A percentile compares a stretch with the other conserved stretches of the same genome.
phyloP scores from a whole-genome alignment of 2,329 filamentous ascomycete species.

The Bipolaris sorokiniana region DNA sequence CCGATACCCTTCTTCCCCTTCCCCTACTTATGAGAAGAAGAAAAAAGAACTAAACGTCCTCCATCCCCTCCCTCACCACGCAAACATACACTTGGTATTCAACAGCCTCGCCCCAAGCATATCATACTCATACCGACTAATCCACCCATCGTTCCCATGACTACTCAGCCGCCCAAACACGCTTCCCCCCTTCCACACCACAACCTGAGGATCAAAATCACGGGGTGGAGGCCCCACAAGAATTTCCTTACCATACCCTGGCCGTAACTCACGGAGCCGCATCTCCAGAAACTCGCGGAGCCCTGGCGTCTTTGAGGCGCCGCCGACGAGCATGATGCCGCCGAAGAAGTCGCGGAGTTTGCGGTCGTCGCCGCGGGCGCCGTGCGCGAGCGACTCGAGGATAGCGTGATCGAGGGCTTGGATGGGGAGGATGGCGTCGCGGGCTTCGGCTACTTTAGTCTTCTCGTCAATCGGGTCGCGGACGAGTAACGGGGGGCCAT shows the following conservation, averaged over 20 bases:
- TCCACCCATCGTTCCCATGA: constrained; percentile 91
- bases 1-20: too few relatives aligned
- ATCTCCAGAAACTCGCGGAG: constrained; percentile 86
- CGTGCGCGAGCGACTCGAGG: constrained; percentile 85
- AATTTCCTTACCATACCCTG: constrained; percentile 69
- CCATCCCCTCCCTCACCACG: constrained; percentile 37
- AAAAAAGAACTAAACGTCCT: too few relatives aligned
- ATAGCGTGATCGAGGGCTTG: constrained; percentile 89
- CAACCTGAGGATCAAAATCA: constrained; percentile 96
- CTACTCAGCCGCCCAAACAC: constrained; percentile 87
- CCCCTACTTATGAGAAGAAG: too few relatives aligned
- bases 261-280: constrained; percentile 70
- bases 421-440: constrained; percentile 80
- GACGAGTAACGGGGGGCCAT: constrained; percentile 47
- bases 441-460: constrained; percentile 63
- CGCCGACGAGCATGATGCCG: constrained; percentile 50
- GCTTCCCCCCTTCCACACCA: constrained; percentile 96
- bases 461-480: constrained; percentile 57
- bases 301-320: constrained; percentile 59
- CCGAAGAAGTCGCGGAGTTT: constrained; percentile 81
- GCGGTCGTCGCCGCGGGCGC: constrained; percentile 86
- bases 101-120: constrained; percentile 79
- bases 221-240: constrained; percentile 74
- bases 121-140: constrained; percentile 86
- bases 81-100: constrained; percentile 56